Evolutionary conservation across 257 asterid species (phyloP).

Genomic region (Forsythia suspensa): DNA sequence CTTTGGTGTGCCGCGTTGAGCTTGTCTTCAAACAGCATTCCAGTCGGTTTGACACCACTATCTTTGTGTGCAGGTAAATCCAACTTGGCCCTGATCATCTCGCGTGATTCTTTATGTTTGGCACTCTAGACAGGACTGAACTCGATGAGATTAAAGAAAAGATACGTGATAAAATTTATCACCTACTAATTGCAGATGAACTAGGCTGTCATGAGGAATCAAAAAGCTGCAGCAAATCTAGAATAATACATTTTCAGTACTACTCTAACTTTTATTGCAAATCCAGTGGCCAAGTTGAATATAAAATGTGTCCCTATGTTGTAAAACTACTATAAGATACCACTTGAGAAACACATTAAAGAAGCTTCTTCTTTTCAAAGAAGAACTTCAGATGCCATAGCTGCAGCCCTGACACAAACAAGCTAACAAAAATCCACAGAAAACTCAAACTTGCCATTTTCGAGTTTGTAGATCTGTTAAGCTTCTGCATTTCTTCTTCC

Average conservation of each 20-base stretch:
- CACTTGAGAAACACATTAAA: conserved; percentile 27
- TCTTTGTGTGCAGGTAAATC: background rate
- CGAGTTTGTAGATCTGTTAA: conserved; percentile 66
- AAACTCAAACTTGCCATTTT: conserved; percentile 78
- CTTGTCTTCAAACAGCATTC: too few species aligned
- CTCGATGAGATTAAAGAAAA: background rate
- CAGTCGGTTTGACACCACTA: background rate
- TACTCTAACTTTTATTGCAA: background rate
- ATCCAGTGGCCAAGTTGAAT: background rate
- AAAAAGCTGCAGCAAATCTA: background rate
- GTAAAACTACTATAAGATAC: background rate
- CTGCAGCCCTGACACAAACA: conserved; percentile 79
- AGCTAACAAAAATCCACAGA: conserved; percentile 57
- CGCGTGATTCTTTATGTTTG: background rate
- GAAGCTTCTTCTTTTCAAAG: conserved; percentile 96
- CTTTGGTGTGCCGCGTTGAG: too few species aligned
- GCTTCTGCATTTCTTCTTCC: conserved; percentile 85
- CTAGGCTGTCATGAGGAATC: background rate
- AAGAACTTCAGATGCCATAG: conserved; percentile 81
- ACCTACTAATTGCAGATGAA: background rate
- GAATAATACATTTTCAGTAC: background rate
- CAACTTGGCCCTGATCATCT: background rate
- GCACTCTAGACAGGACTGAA: background rate
- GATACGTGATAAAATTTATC: too few species aligned
- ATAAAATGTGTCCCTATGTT: background rate